Base-by-base conservation (phyloP, 306 rosid species). In the Acacia crassicarpa region DNA sequence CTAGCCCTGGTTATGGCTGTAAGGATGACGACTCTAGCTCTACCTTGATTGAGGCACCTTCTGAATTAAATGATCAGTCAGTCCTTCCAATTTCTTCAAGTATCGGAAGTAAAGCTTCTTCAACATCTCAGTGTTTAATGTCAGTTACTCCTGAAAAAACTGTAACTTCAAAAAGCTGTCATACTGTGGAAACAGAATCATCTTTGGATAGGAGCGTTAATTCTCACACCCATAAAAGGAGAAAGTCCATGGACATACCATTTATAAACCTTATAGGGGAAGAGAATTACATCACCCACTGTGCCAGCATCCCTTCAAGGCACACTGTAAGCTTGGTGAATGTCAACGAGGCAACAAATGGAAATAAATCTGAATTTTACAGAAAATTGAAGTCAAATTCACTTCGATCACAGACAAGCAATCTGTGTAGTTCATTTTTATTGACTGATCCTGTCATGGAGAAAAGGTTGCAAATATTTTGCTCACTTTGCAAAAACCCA, bases 401-500 rank as follows among this genome's bases (percentile, higher is more conserved):
- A 76, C 71, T 83, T 49, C 87, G 30, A 54, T 62, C 81, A 67
- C 86, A 35, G 63, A 73, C 79, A 11, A 76, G 81, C 62, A 80
- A 58, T 74, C 71, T 59, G 67, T 68, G 69, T 38, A 72, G 85
- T 77, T 76, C 90, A 66, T 82, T 81, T 69, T 78, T 73, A 51
- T 75, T 84, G 32, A 80, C 86, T 81, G 84, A 33, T 35, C 88
- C 89, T 85, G 73, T 82, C 44, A 66, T 84, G 84, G 89, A 86
- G 81, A 85, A 85, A 76, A 91, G 77, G 72, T 59, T 93, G 62
- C 83, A 70, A 62, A 81, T 95, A 70, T 87, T 68, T 88, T 93
- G 99, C 88, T 86, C 89, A 53, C 86, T 85, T 77, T 95, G 99
- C 90, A 90, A 87, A 90, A 89, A 62, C 71, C 89, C 97, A 27